Evolutionary conservation across 225 moss, liverwort and hornwort species (phyloP).

Genomic region (Thuidium tamariscinum): DNA sequence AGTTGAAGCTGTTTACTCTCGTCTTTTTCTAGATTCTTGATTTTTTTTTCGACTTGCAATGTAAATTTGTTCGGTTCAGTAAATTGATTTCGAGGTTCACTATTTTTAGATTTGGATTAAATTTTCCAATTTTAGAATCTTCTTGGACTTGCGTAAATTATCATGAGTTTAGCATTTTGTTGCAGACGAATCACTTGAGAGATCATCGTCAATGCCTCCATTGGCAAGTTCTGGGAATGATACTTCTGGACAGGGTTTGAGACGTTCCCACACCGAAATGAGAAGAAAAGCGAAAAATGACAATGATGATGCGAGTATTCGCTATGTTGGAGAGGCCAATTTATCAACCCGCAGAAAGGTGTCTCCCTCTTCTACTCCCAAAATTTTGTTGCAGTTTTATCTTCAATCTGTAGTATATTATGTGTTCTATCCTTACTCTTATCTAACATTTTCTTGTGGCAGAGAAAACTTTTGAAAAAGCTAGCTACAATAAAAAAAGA

Average conservation of each 20-base stretch:
- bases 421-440: neutral
- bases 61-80: neutral
- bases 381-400: neutral
- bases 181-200: slow-evolving; percentile 20
- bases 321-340: slow-evolving; percentile 8
- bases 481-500: slow-evolving; percentile 55
- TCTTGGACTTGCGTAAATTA: neutral
- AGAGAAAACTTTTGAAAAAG: slow-evolving; percentile 43
- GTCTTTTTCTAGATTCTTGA: neutral
- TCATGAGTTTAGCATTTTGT: neutral
- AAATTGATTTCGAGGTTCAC: neutral
- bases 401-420: neutral
- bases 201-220: slow-evolving; percentile 48
- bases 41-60: neutral
- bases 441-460: neutral
- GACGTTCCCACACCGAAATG: slow-evolving; percentile 29
- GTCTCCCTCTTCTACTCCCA: neutral
- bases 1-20: neutral
- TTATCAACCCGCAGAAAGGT: slow-evolving; percentile 40
- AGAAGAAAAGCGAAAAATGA: neutral
- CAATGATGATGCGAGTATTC: slow-evolving; percentile 16
- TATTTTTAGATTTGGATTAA: neutral
- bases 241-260: neutral
- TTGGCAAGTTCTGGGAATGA: neutral
- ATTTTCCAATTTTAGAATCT: neutral